phyloP scores from a whole-genome alignment of 2,329 filamentous ascomycete species.

The Akanthomyces muscarius region DNA sequence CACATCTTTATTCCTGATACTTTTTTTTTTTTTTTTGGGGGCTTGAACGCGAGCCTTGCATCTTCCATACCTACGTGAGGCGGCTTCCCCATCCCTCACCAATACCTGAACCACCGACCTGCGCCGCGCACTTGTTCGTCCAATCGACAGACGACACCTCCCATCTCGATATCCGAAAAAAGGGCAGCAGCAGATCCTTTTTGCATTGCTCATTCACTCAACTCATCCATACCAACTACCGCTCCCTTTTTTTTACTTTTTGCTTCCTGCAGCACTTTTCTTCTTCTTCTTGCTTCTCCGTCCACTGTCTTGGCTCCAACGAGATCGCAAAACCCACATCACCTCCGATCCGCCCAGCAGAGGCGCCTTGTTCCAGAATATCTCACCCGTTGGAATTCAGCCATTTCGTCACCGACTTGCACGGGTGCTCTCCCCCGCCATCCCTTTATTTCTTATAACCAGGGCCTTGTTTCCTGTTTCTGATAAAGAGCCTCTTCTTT shows the following conservation, averaged over 20 bases:
- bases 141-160: too few relatives aligned
- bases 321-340: neutral
- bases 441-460: neutral
- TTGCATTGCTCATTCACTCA: too few relatives aligned
- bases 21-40: neutral
- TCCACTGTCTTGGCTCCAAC: too few relatives aligned
- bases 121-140: too few relatives aligned
- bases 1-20: neutral
- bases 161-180: too few relatives aligned
- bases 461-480: neutral
- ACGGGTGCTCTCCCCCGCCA: neutral
- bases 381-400: constrained; percentile 15
- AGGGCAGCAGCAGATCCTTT: too few relatives aligned
- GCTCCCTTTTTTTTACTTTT: neutral
- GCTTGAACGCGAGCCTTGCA: too few relatives aligned
- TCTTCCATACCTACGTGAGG: too few relatives aligned
- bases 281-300: too few relatives aligned
- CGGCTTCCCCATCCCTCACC: too few relatives aligned
- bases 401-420: neutral
- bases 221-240: too few relatives aligned
- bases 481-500: neutral
- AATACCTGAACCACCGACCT: too few relatives aligned
- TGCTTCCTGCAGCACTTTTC: neutral
- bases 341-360: neutral
- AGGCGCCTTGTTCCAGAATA: constrained; percentile 11